phyloP scores from a whole-genome alignment of 768 basidiomycete species.

The Phaeotremella skinneri region DNA sequence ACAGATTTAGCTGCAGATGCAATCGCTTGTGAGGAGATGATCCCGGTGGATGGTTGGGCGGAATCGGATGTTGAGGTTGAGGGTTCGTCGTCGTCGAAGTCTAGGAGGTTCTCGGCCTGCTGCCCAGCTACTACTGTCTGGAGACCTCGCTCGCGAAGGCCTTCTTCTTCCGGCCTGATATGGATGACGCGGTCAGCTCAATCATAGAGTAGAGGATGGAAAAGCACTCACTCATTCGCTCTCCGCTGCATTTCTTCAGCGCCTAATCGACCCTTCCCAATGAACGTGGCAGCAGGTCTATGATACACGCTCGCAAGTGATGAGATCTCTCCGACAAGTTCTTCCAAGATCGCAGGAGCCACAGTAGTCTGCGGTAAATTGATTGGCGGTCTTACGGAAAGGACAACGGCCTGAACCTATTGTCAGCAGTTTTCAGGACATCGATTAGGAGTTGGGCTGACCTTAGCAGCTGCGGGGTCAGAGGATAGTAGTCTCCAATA shows the following conservation, averaged over 20 bases:
- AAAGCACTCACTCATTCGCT: slow-evolving; percentile 43
- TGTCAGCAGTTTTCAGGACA: background rate
- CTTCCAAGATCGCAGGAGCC: slow-evolving; percentile 79
- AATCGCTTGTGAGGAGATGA: slow-evolving; percentile 35
- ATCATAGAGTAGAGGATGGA: background rate
- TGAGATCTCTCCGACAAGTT: slow-evolving; percentile 84
- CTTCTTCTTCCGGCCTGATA: slow-evolving; percentile 67
- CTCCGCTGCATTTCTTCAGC: slow-evolving; percentile 49
- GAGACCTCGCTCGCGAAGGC: slow-evolving; percentile 76
- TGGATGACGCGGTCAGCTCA: slow-evolving; percentile 5
- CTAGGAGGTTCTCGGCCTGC: slow-evolving; percentile 89
- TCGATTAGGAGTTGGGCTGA: slow-evolving; percentile 53
- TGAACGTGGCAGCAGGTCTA: slow-evolving; percentile 92
- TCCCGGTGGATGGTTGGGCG: slow-evolving; percentile 52
- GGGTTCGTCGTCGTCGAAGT: slow-evolving; percentile 74
- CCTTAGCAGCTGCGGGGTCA: slow-evolving; percentile 94
- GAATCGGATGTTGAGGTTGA: slow-evolving; percentile 54
- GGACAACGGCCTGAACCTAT: slow-evolving; percentile 67
- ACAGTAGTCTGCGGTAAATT: slow-evolving; percentile 88
- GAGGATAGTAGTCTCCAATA: slow-evolving; percentile 95
- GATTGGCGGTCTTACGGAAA: slow-evolving; percentile 89
- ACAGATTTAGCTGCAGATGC: slow-evolving; percentile 65
- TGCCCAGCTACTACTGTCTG: slow-evolving; percentile 87
- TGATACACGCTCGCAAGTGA: slow-evolving; percentile 92
- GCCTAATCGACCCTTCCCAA: slow-evolving; percentile 81